Evolutionary conservation across 1,284 basidiomycete species (phyloP), one percentile per base, ranked within the genome.

Genomic region (Boletellus dicymbophilus): DNA sequence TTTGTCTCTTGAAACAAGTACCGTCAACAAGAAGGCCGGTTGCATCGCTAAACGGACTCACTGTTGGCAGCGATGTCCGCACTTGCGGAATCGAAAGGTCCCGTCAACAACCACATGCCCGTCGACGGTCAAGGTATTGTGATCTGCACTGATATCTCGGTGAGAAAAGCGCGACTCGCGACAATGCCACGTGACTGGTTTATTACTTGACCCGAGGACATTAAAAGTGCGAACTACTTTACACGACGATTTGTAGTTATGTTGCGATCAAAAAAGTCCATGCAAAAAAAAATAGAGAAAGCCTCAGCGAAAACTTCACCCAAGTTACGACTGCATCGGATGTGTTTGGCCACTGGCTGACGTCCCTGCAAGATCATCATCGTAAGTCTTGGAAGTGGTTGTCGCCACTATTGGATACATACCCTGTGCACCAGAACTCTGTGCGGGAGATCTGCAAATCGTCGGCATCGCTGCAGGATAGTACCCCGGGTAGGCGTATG

Each of bases 1-100:
- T 87, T 88, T 13, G 68, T 66, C 63, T 81, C 85, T 89, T 55
- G 1, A 34, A 4, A 12, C 33, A 36, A 44, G 39, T 22, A 36
- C 22, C 31, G 25, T 44, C 25, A 28, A 28, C 23, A 13, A 47
- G 33, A 34, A 36, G 6, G 31, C 21, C 23, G 13, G 23, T 37
- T n/a, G n/a, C 12, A 39, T 30, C 15, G 20, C 21, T 3, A 3
- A 23, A 51, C 8, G 25, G 28, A 55, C 53, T 52, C 37, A 69
- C 65, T 66, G 6, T 50, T 62, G 1, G 51, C 43, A 8, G 47
- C 40, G 6, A 52, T 28, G 44, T 66, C 65, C 22, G 52, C 59
- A 16, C 25, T 43, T 23, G 41, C 52, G 5, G 54, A 44, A 41
- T 69, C 67, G 3, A 66, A 68, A 4, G 65, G 65, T 3, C 65